These are phyloP conservation scores for Asterophora parasitica DNA, from an alignment of 768 basidiomycete species.

Conservation along the genomic window DNA sequence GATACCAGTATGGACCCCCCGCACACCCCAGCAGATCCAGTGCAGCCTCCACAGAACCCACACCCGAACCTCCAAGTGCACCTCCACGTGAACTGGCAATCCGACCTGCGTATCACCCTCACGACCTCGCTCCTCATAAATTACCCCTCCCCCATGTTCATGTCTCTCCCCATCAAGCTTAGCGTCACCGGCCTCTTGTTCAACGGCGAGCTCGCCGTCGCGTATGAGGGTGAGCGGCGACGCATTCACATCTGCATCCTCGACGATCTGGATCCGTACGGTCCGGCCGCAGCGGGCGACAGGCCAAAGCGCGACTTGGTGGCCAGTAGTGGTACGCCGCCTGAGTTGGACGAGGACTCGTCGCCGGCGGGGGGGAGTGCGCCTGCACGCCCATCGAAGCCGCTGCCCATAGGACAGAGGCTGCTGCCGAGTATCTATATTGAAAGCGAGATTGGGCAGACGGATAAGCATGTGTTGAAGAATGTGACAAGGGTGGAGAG, in stretches of 20 bases:
- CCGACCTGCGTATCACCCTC: slow-evolving; percentile 83
- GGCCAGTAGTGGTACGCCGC: slow-evolving; percentile 42
- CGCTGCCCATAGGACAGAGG: slow-evolving; percentile 74
- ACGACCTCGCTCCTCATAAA: slow-evolving; percentile 94
- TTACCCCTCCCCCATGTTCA: slow-evolving; percentile 94
- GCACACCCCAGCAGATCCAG: slow-evolving; percentile 4
- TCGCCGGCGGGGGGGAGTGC: slow-evolving; percentile 26
- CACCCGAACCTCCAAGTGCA: slow-evolving; percentile 83
- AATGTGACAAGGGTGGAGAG: slow-evolving; percentile 94
- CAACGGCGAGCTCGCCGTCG: slow-evolving; percentile 82
- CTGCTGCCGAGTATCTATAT: slow-evolving; percentile 84
- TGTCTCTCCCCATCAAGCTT: slow-evolving; percentile 93
- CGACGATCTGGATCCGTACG: slow-evolving; percentile 84
- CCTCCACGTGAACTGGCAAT: slow-evolving; percentile 79
- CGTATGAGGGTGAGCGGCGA: slow-evolving; percentile 79
- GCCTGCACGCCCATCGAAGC: slow-evolving; percentile 50
- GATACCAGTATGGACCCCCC: slow-evolving; percentile 18
- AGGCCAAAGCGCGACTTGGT: slow-evolving; percentile 44
- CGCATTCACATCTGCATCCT: slow-evolving; percentile 86
- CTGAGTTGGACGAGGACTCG: slow-evolving; percentile 59
- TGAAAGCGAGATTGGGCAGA: slow-evolving; percentile 95
- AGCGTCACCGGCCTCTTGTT: slow-evolving; percentile 88
- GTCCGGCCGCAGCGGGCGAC: slow-evolving; percentile 63
- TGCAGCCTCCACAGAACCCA: slow-evolving; percentile 10
- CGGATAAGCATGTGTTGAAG: slow-evolving; percentile 92